A percentile compares a stretch with the other conserved stretches of the same genome.
These are phyloP conservation scores for Fusarium concolor DNA, from an alignment of 2,329 filamentous ascomycete species.

Conservation along the genomic window DNA sequence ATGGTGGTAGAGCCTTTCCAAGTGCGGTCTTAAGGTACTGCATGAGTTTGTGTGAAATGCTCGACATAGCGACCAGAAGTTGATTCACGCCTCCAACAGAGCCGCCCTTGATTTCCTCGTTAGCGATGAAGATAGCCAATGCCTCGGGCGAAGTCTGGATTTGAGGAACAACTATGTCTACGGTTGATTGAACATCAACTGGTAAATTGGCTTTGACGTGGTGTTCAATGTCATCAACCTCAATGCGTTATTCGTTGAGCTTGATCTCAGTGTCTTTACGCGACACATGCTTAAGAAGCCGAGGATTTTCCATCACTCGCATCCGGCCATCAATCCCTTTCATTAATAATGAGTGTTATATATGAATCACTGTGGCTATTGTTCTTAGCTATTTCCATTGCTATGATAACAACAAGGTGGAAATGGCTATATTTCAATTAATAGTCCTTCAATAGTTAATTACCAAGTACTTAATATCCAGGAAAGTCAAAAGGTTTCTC, in stretches of 20 bases:
- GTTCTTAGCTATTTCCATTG: background rate
- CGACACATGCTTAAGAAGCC: constrained; percentile 59
- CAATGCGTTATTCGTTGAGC: constrained; percentile 68
- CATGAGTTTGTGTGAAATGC: background rate
- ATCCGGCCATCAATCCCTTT: no score
- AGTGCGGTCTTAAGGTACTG: constrained; percentile 30
- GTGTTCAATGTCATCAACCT: constrained; percentile 59
- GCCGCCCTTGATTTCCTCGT: background rate
- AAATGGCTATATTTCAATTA: no score
- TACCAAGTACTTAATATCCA: background rate
- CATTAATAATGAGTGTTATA: no score
- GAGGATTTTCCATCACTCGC: no score
- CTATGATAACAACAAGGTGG: no score
- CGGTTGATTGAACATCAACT: constrained; percentile 54
- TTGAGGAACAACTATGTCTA: constrained; percentile 60
- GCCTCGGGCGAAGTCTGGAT: constrained; percentile 32
- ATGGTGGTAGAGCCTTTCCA: constrained; percentile 32
- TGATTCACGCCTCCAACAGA: background rate
- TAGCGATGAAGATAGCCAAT: constrained; percentile 37
- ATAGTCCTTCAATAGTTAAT: no score
- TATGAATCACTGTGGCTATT: no score
- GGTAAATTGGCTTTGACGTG: constrained; percentile 57
- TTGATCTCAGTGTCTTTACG: constrained; percentile 71
- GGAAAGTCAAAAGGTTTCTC: background rate
- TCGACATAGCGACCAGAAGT: constrained; percentile 22